Percentiles rank a stretch among this genome's conserved stretches.
Conservation (phyloP, 2,329 filamentous ascomycete genomes). For the Myriosclerotinia scirpicola region DNA sequence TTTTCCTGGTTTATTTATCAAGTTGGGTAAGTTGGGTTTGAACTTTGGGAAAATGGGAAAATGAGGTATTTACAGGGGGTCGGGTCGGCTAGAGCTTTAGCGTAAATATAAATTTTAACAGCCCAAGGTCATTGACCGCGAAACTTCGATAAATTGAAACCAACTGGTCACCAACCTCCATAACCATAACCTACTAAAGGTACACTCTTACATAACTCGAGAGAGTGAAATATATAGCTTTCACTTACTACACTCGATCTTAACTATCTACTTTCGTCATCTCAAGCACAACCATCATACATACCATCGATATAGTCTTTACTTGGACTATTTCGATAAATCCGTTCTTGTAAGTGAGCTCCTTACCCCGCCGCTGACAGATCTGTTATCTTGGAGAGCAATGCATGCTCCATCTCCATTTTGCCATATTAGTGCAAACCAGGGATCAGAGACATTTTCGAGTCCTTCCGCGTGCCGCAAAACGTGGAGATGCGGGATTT, state of each 20-base stretch:
- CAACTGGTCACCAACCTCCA: background rate
- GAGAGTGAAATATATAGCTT: background rate
- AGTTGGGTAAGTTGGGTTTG: too few species aligned
- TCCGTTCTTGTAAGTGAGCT: background rate
- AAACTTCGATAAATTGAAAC: background rate
- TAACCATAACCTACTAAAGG: background rate
- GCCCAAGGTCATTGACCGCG: background rate
- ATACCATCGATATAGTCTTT: background rate
- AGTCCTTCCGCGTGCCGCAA: background rate
- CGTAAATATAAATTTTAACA: constrained; percentile 9
- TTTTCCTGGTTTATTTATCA: too few species aligned
- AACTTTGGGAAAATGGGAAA: too few species aligned
- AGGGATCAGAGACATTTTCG: background rate
- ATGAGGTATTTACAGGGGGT: constrained; percentile 12
- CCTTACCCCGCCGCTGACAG: constrained; percentile 5
- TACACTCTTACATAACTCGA: background rate
- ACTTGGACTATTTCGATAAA: background rate
- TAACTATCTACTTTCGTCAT: background rate
- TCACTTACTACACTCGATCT: background rate
- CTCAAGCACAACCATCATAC: too few species aligned
- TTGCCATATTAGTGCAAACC: background rate
- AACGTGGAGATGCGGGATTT: constrained; percentile 15
- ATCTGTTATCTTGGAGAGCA: background rate
- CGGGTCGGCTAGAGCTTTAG: constrained; percentile 5
- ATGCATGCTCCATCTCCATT: background rate